Conservation (phyloP, 2,329 filamentous ascomycete genomes). For the Xylaria sp. region DNA sequence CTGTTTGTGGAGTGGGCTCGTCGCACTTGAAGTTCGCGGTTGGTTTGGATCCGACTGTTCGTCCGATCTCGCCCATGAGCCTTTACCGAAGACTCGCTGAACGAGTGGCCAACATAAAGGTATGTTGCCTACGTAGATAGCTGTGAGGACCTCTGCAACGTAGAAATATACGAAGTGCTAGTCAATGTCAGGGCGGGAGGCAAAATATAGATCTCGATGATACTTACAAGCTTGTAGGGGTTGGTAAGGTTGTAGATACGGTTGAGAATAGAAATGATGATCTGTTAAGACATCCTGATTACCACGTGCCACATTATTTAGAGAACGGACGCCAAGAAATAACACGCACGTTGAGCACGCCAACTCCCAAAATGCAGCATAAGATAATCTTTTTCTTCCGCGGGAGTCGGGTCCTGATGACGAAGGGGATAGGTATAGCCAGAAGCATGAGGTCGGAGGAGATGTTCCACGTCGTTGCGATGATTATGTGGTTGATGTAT, state of each 20-base stretch:
- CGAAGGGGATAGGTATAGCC: conserved; percentile 1
- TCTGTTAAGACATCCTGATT: background rate
- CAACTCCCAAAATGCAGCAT: conserved; percentile 4
- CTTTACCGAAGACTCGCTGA: background rate
- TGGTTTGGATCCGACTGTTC: background rate
- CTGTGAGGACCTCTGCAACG: background rate
- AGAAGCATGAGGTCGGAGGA: conserved; percentile 1
- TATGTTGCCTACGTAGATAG: background rate
- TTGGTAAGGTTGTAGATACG: background rate
- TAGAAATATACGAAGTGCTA: background rate
- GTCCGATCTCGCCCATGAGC: background rate
- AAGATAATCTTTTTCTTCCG: conserved; percentile 1
- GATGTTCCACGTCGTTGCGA: conserved; percentile 2
- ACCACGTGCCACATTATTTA: background rate
- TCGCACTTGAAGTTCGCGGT: background rate
- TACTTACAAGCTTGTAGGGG: background rate
- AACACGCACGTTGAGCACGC: background rate
- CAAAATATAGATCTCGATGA: background rate
- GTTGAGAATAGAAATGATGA: background rate
- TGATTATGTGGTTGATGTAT: background rate
- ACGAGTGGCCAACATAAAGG: background rate
- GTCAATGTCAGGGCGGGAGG: background rate
- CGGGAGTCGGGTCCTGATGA: background rate
- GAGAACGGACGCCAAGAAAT: background rate
- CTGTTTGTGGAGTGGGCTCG: background rate